Evolutionary conservation across 202 grass and related monocot species (phyloP).

Genomic region (Bolboschoenoplectus hybrid): DNA sequence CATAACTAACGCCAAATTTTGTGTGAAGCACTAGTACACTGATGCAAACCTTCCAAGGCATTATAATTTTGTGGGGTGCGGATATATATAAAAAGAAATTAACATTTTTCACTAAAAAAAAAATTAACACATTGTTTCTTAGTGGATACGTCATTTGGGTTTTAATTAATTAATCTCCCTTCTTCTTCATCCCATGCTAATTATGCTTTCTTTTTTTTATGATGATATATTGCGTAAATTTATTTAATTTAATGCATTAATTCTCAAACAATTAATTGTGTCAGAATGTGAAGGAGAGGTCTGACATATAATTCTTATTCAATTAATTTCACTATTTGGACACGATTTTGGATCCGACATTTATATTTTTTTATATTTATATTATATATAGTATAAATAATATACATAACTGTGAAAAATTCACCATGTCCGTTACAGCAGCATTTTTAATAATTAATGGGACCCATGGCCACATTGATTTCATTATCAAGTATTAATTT

Average conservation of each 20-base stretch:
- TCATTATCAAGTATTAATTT: not conserved
- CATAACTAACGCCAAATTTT: slow-evolving; percentile 19
- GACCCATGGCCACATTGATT: not conserved
- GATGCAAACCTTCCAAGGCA: not conserved
- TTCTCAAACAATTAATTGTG: not conserved
- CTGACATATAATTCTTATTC: not conserved
- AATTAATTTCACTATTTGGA: not conserved
- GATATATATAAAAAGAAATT: not conserved
- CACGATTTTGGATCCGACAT: not conserved
- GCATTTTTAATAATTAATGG: not conserved
- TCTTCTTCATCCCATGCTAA: not conserved
- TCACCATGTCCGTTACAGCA: not conserved
- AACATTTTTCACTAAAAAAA: too few relatives aligned
- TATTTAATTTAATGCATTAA: not conserved
- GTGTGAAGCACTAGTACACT: not conserved
- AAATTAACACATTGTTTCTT: too few relatives aligned
- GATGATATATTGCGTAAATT: not conserved
- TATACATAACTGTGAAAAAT: not conserved
- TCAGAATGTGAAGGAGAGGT: not conserved
- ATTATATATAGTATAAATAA: too few relatives aligned
- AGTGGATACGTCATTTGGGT: too few relatives aligned
- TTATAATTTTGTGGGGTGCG: not conserved
- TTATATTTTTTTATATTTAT: not conserved
- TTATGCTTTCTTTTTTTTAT: not conserved
- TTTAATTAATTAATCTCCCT: not conserved